Conservation (phyloP, 2,329 filamentous ascomycete species). For the Aspergillus piperis region DNA sequence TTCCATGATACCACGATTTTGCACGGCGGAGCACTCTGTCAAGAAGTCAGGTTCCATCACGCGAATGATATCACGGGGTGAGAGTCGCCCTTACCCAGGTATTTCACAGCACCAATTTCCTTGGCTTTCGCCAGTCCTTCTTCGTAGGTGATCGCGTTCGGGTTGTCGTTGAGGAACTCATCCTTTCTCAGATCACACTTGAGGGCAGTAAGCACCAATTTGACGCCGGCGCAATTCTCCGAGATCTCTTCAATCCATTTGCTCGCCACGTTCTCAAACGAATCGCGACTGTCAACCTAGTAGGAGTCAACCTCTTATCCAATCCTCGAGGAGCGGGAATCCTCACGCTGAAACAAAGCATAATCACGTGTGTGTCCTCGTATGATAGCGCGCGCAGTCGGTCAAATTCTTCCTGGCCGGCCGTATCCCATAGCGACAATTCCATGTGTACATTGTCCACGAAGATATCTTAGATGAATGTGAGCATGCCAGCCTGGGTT, state of each 20-base stretch:
- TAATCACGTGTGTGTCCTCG: conserved; percentile 96
- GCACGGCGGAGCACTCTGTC: conserved; percentile 95
- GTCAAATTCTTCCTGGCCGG: conserved; percentile 98
- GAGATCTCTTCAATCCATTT: conserved; percentile 99
- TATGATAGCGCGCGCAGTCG: conserved; percentile 92
- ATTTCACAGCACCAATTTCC: conserved; percentile 87
- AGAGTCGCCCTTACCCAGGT: conserved; percentile 63
- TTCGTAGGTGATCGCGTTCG: conserved; percentile 75
- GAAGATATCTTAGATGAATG: conserved; percentile 73
- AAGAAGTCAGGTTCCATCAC: conserved; percentile 1
- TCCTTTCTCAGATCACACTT: conserved; percentile 94
- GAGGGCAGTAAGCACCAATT: conserved; percentile 89
- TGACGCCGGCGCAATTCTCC: conserved; percentile 94
- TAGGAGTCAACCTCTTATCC: neutral
- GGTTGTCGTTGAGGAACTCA: conserved; percentile 68
- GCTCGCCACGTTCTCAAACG: conserved; percentile 95
- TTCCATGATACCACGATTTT: conserved; percentile 96
- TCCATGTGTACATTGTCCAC: conserved; percentile 97
- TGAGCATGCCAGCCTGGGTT: conserved; percentile 21
- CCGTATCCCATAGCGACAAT: conserved; percentile 96
- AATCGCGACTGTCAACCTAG: conserved; percentile 86
- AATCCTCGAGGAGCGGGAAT: neutral
- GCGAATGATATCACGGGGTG: neutral
- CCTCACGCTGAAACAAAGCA: conserved; percentile 89
- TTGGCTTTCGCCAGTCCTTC: conserved; percentile 88